Conservation (phyloP, 2,329 filamentous ascomycete species). For the Verticillium isaacii region DNA sequence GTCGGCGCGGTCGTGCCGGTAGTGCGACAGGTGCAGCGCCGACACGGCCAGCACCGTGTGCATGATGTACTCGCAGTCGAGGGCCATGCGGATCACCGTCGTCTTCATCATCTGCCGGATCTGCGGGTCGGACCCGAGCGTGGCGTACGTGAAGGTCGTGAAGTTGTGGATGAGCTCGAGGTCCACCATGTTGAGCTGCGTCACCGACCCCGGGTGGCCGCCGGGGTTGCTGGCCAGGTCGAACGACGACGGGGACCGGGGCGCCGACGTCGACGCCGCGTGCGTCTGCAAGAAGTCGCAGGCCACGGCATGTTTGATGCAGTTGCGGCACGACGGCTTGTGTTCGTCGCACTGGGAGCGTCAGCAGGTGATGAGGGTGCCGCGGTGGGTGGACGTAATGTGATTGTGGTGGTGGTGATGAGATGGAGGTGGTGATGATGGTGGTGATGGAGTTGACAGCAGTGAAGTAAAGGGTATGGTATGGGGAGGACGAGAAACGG, state of each 20-base stretch:
- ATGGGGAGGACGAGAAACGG: neutral
- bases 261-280: neutral
- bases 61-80: conserved; percentile 43
- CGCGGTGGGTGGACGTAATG: neutral
- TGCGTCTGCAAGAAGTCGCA: conserved; percentile 18
- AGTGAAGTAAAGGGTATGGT: neutral
- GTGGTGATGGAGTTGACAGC: neutral
- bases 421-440: neutral
- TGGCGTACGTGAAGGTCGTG: conserved; percentile 41
- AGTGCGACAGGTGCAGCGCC: conserved; percentile 42
- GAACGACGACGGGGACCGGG: neutral
- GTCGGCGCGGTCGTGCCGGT: conserved; percentile 28
- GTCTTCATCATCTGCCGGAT: conserved; percentile 42
- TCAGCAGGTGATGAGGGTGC: neutral
- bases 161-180: conserved; percentile 52
- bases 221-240: neutral
- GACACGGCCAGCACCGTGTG: conserved; percentile 44
- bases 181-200: conserved; percentile 34
- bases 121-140: conserved; percentile 34
- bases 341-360: conserved; percentile 18
- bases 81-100: conserved; percentile 39
- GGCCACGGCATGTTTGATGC: conserved; percentile 19
- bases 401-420: neutral
- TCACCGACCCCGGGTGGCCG: conserved; percentile 8
- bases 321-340: conserved; percentile 19